Evolutionary conservation across 1,139 yeast genomes (phyloP).

Genomic region (Protomyces lactucae-debilis): DNA sequence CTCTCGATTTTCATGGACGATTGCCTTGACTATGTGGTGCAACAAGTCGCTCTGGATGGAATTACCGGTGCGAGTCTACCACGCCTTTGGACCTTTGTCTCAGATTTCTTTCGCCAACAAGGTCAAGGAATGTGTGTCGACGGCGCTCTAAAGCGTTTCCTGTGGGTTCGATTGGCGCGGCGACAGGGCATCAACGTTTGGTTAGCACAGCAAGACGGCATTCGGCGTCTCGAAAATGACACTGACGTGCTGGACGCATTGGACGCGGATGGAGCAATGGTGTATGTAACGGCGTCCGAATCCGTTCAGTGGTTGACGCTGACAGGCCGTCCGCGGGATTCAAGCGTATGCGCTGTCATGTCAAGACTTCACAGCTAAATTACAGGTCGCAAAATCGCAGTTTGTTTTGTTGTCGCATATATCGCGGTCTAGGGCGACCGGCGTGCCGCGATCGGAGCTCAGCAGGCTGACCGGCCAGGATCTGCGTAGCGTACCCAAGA

Average conservation of each 20-base stretch:
- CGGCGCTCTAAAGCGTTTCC: slow-evolving; percentile 1
- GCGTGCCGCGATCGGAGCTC: slow-evolving; percentile 5
- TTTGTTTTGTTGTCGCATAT: slow-evolving; percentile 9
- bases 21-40: slow-evolving; percentile 5
- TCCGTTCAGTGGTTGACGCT: slow-evolving; percentile 12
- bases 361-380: background rate
- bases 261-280: background rate
- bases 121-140: background rate
- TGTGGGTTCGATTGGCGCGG: background rate
- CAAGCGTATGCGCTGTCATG: background rate
- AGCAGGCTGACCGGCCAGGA: slow-evolving; percentile 11
- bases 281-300: slow-evolving; percentile 4
- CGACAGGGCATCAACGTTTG: background rate
- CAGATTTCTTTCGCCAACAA: background rate
- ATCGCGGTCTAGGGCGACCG: slow-evolving; percentile 1
- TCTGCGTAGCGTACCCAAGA: slow-evolving; percentile 22
- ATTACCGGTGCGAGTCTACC: background rate
- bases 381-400: slow-evolving; percentile 3
- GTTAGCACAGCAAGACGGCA: background rate
- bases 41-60: slow-evolving; percentile 16
- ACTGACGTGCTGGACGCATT: background rate
- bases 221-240: background rate
- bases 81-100: slow-evolving; percentile 1
- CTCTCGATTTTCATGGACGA: slow-evolving; percentile 9
- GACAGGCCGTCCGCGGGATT: slow-evolving; percentile 13